These are phyloP conservation scores for Sarocladiaceae sp. DNA, from an alignment of 2,329 filamentous ascomycete species.

Conservation along the genomic window DNA sequence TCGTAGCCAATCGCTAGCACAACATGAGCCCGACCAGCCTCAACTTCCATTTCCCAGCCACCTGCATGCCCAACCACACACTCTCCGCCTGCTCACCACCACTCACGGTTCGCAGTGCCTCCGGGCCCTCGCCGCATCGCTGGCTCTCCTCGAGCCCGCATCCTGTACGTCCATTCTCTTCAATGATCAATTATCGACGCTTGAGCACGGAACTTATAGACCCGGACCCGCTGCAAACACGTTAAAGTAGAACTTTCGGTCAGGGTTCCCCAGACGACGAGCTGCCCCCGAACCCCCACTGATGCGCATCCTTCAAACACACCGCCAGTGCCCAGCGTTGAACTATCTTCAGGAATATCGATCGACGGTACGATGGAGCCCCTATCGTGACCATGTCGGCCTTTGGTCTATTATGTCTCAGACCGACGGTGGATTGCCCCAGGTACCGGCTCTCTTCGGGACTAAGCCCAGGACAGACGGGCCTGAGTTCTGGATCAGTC, in stretches of 20 bases:
- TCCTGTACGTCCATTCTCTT: neutral
- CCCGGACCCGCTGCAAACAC: no score
- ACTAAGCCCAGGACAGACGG: no score
- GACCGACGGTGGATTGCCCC: no score
- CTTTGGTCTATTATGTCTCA: no score
- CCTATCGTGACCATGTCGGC: no score
- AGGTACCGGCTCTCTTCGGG: no score
- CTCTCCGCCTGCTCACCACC: neutral
- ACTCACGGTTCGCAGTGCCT: neutral
- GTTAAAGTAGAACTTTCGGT: constrained; percentile 5
- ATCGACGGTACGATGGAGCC: no score
- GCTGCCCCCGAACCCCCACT: neutral
- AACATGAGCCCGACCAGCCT: no score
- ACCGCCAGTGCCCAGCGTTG: constrained; percentile 2
- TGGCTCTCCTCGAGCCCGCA: neutral
- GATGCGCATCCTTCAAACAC: neutral
- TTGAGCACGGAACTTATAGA: neutral
- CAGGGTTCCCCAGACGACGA: constrained; percentile 6
- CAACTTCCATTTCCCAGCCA: neutral
- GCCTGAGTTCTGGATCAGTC: no score
- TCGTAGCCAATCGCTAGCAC: no score
- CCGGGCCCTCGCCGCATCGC: neutral
- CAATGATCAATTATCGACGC: neutral
- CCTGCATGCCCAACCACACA: neutral
- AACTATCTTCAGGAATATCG: no score